These are phyloP conservation scores for Mortierella polycephala DNA, from an alignment of 371 early-diverging fungal species.

Conservation along the genomic window DNA sequence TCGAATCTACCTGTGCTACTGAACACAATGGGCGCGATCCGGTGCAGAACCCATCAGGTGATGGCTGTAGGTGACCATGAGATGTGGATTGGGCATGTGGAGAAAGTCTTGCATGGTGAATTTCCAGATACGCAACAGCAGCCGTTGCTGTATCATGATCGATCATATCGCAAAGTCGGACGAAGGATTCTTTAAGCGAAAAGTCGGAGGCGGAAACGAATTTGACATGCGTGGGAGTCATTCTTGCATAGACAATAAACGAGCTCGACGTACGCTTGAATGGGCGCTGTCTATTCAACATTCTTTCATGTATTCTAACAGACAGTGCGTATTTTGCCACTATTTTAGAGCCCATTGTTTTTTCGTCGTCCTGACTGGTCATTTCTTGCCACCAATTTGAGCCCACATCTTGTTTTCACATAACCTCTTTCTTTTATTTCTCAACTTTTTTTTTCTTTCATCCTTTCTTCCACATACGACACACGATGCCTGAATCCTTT, in stretches of 20 bases:
- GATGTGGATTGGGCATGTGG: constrained; percentile 71
- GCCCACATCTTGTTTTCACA: neutral
- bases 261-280: neutral
- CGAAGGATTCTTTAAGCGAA: constrained; percentile 26
- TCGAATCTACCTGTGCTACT: constrained; percentile 69
- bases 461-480: no score
- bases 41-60: constrained; percentile 63
- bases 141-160: constrained; percentile 74
- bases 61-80: constrained; percentile 74
- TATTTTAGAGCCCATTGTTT: no score
- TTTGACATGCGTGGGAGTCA: neutral
- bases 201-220: neutral
- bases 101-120: constrained; percentile 68
- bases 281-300: no score
- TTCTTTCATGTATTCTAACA: no score
- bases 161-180: constrained; percentile 71
- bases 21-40: constrained; percentile 71
- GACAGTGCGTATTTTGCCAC: no score
- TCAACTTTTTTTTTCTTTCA: neutral
- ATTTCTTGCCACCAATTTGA: neutral
- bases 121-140: constrained; percentile 32
- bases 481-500: constrained; percentile 1
- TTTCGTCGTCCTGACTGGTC: no score
- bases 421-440: neutral
- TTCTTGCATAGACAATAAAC: neutral